Evolutionary conservation across 495 filamentous ascomycete species (phyloP).

Genomic region (Corynascus novoguineensis): DNA sequence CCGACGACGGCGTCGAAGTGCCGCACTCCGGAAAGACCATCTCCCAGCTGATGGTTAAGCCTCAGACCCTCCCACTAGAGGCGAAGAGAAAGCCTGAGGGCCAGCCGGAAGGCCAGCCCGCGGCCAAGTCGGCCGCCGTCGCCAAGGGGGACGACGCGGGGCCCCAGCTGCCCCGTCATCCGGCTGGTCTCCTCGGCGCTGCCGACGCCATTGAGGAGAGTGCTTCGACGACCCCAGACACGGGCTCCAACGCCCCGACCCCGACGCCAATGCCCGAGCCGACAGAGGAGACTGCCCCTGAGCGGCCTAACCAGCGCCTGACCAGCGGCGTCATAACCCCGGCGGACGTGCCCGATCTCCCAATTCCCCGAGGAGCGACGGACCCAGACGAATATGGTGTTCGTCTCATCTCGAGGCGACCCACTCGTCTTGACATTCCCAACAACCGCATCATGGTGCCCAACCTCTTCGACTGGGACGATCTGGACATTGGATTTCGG

Average conservation of each 20-base stretch:
- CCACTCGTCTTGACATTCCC: conserved; percentile 26
- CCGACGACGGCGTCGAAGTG: conserved; percentile 30
- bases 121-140: conserved; percentile 31
- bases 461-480: conserved; percentile 33
- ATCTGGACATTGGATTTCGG: conserved; percentile 46
- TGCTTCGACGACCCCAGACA: conserved; percentile 23
- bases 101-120: conserved; percentile 36
- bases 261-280: conserved; percentile 32
- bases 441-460: conserved; percentile 44
- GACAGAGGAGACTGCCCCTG: conserved; percentile 18
- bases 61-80: conserved; percentile 22
- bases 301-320: conserved; percentile 12
- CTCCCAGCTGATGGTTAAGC: conserved; percentile 27
- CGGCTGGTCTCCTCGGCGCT: conserved; percentile 40
- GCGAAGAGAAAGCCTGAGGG: conserved; percentile 38
- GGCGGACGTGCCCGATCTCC: conserved; percentile 26
- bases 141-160: conserved; percentile 23
- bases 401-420: conserved; percentile 30
- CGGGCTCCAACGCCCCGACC: conserved; percentile 37
- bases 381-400: conserved; percentile 40
- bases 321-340: conserved; percentile 16
- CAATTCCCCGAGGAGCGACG: conserved; percentile 35
- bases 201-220: conserved; percentile 35
- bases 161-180: conserved; percentile 33
- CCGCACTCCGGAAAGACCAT: conserved; percentile 29